Percentiles rank a stretch among this genome's conserved stretches.
phyloP scores from a whole-genome alignment of 169 alveolate species.

The Amoebophrya sp. region DNA sequence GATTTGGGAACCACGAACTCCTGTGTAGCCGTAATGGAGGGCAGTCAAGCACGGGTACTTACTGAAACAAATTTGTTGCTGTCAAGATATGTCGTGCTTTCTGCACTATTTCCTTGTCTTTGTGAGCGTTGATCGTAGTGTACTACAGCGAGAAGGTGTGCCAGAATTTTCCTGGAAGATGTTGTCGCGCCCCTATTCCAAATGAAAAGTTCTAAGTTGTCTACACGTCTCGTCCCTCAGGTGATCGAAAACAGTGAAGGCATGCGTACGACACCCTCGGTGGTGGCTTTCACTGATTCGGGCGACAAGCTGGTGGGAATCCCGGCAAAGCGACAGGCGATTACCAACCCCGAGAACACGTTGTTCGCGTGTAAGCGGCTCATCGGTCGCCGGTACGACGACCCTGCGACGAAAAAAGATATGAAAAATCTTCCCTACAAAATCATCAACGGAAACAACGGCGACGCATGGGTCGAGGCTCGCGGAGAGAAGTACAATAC shows the following conservation, averaged over 20 bases:
- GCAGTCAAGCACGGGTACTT: conserved; percentile 67
- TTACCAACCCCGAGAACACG: conserved; percentile 86
- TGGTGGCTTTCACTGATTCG: conserved; percentile 92
- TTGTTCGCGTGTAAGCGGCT: conserved; percentile 94
- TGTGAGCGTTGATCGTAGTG: neutral
- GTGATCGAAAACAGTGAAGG: conserved; percentile 97
- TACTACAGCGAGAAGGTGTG: too few relatives aligned
- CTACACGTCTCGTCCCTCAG: conserved; percentile 51
- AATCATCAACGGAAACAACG: conserved; percentile 88
- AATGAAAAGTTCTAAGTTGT: too few relatives aligned
- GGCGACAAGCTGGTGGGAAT: conserved; percentile 92
- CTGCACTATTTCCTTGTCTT: neutral
- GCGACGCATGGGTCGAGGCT: conserved; percentile 98
- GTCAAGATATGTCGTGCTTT: neutral
- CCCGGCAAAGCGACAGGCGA: conserved; percentile 92
- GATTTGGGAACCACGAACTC: conserved; percentile 99
- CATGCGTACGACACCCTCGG: conserved; percentile 96
- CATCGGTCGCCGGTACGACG: conserved; percentile 89
- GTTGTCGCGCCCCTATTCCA: too few relatives aligned
- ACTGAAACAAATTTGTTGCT: neutral
- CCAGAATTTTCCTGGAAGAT: too few relatives aligned
- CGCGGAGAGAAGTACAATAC: conserved; percentile 72
- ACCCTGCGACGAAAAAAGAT: conserved; percentile 90
- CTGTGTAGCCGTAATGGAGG: conserved; percentile 96
- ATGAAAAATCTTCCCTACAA: conserved; percentile 88